Conservation (phyloP, 164 flowering plant species). For the Annona cherimola region DNA sequence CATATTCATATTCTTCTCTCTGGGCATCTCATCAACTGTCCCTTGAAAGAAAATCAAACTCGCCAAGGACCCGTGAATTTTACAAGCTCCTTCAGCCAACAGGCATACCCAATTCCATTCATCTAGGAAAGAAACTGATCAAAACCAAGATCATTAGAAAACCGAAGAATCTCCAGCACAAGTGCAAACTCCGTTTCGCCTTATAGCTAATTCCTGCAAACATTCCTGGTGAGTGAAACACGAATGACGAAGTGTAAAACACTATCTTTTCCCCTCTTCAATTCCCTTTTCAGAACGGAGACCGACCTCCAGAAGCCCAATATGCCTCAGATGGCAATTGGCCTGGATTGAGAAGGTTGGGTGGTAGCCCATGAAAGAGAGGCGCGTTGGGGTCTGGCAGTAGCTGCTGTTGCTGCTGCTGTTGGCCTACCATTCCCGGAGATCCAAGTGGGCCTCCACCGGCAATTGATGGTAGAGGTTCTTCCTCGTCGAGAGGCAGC, state of each 20-base stretch:
- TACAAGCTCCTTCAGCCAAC: conserved; percentile 34
- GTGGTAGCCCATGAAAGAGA: conserved; percentile 57
- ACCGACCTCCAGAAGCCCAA: conserved; percentile 50
- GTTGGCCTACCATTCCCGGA: conserved; percentile 21
- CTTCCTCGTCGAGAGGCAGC: conserved; percentile 73
- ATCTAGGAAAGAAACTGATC: neutral
- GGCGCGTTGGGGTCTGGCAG: conserved; percentile 41
- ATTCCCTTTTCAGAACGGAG: conserved; percentile 35
- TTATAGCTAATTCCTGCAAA: neutral
- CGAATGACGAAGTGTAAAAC: neutral
- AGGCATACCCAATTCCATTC: conserved; percentile 10
- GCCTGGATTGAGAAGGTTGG: conserved; percentile 53
- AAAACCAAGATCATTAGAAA: conserved; percentile 2
- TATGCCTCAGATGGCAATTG: conserved; percentile 60
- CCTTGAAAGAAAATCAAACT: conserved; percentile 20
- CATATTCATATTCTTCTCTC: conserved; percentile 4
- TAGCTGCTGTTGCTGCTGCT: conserved; percentile 41
- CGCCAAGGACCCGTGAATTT: conserved; percentile 35
- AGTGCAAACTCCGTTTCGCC: neutral
- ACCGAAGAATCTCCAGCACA: neutral
- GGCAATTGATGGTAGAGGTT: conserved; percentile 17
- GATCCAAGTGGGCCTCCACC: conserved; percentile 37
- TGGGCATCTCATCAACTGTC: neutral
- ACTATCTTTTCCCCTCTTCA: neutral
- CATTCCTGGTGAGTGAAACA: neutral